A percentile compares a stretch with the other conserved stretches of the same genome.
Conservation (phyloP, 345 rosid species). For the Eucalyptus erythrocorys region DNA sequence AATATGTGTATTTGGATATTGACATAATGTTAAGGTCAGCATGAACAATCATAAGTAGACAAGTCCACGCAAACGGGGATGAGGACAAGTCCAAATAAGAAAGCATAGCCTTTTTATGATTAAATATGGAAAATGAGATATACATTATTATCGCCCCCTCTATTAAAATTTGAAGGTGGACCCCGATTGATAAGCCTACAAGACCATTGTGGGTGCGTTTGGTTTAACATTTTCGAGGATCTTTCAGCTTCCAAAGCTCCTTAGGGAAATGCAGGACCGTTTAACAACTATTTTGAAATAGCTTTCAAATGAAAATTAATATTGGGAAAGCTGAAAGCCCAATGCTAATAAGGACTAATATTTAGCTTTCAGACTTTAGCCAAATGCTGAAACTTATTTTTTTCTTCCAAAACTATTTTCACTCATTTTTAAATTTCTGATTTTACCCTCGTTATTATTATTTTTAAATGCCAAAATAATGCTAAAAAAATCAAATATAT, state of each 20-base stretch:
- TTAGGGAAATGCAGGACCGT: rapidly evolving
- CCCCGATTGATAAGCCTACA: neutral
- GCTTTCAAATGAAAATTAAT: rapidly evolving
- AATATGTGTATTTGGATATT: neutral
- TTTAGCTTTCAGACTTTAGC: too few species aligned
- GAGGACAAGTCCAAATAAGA: neutral
- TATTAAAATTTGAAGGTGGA: neutral
- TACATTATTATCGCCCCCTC: neutral
- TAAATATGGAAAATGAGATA: neutral
- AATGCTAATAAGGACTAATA: too few species aligned
- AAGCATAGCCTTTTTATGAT: neutral
- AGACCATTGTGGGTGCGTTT: too few species aligned
- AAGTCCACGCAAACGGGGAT: neutral
- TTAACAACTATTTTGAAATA: rapidly evolving
- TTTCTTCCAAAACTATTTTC: too few species aligned
- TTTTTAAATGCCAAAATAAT: too few species aligned
- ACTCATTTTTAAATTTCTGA: too few species aligned
- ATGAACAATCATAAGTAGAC: neutral
- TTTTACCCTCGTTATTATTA: too few species aligned
- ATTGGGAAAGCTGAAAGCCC: too few species aligned
- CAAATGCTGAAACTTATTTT: too few species aligned
- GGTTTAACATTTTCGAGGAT: rapidly evolving
- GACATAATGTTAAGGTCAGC: neutral
- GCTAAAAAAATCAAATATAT: too few species aligned
- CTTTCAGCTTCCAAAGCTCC: rapidly evolving